Evolutionary conservation across 1,284 basidiomycete species (phyloP).

Genomic region (Fomitopsis pinicola): DNA sequence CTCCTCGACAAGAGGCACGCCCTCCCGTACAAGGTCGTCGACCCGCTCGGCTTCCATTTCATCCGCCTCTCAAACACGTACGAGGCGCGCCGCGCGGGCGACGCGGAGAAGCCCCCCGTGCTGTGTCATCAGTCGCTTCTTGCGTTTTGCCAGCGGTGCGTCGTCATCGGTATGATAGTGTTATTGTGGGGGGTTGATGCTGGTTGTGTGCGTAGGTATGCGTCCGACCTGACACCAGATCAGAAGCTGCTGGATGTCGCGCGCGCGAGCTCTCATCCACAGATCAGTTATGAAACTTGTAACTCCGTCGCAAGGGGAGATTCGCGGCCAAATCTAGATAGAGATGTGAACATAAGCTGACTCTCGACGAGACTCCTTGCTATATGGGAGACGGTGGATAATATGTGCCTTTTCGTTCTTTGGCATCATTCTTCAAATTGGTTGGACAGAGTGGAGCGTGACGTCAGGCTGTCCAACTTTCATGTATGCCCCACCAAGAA

Average conservation of each 20-base stretch:
- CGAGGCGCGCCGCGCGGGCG: constrained; percentile 61
- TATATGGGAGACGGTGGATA: too few species aligned
- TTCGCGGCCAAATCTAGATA: too few species aligned
- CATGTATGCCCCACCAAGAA: too few species aligned
- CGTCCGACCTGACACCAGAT: constrained; percentile 94
- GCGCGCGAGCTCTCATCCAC: constrained; percentile 81
- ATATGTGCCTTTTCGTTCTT: too few species aligned
- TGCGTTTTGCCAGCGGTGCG: constrained; percentile 88
- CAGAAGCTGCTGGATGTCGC: constrained; percentile 97
- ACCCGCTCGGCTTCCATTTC: constrained; percentile 97
- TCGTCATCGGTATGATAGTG: background rate
- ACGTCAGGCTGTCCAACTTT: too few species aligned
- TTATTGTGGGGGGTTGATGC: background rate
- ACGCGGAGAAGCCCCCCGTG: constrained; percentile 82
- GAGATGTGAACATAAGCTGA: too few species aligned
- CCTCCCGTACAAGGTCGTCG: constrained; percentile 96
- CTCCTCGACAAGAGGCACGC: constrained; percentile 98
- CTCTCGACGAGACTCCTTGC: too few species aligned
- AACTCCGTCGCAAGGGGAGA: too few species aligned
- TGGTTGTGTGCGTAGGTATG: constrained; percentile 60
- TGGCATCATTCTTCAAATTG: too few species aligned
- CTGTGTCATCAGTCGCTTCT: constrained; percentile 98
- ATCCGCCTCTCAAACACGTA: constrained; percentile 92
- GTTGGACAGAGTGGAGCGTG: too few species aligned
- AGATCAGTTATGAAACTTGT: constrained; percentile 85